These are phyloP conservation scores for Myxozyma lipomycoides DNA, from an alignment of 805 yeast species.

Conservation along the genomic window DNA sequence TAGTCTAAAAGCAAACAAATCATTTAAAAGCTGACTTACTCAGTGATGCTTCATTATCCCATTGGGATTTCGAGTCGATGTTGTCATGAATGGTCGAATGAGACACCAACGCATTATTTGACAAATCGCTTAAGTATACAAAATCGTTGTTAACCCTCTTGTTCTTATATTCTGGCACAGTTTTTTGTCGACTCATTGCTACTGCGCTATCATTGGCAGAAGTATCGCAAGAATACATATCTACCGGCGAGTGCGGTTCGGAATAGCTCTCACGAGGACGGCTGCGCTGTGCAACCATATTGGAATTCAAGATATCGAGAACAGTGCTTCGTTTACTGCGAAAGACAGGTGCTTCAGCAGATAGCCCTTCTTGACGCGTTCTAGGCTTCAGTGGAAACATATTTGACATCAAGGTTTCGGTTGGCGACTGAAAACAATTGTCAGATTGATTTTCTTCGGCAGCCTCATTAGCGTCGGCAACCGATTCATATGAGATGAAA, in stretches of 20 bases:
- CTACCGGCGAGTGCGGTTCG: background rate
- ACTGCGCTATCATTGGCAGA: too few species aligned
- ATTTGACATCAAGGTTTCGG: too few species aligned
- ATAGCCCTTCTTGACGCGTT: slow-evolving; percentile 9
- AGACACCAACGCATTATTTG: background rate
- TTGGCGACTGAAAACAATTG: too few species aligned
- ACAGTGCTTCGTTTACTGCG: slow-evolving; percentile 3
- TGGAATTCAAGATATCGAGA: background rate
- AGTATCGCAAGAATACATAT: too few species aligned
- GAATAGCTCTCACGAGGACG: slow-evolving; percentile 2
- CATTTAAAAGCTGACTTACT: slow-evolving; percentile 8
- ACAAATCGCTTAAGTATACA: background rate
- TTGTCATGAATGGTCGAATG: background rate
- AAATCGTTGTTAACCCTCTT: too few species aligned
- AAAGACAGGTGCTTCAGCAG: slow-evolving; percentile 23
- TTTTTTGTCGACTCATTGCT: too few species aligned
- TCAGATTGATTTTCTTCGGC: too few species aligned
- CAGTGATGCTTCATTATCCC: slow-evolving; percentile 22
- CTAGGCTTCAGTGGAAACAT: too few species aligned
- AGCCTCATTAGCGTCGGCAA: too few species aligned
- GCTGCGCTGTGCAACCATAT: background rate
- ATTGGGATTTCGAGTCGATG: slow-evolving; percentile 5
- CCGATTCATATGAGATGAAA: slow-evolving; percentile 12
- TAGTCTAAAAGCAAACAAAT: background rate
- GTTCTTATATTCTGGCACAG: too few species aligned